A percentile compares a stretch with the other conserved stretches of the same genome.
Conservation (phyloP, 306 rosid genomes). For the Sindora glabra region DNA sequence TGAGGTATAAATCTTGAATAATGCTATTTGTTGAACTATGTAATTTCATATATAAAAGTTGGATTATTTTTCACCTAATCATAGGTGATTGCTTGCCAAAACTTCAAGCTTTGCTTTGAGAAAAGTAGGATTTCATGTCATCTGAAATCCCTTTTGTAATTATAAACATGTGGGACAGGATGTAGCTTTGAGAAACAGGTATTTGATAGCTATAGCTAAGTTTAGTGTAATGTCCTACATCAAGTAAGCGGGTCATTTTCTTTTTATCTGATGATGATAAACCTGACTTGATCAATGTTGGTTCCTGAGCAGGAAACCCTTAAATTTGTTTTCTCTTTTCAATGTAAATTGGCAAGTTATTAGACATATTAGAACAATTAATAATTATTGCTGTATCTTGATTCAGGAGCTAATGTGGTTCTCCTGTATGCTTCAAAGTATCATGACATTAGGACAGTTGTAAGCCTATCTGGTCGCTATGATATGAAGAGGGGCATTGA, state of each 20-base stretch:
- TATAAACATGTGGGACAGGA: too few relatives aligned
- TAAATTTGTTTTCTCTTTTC: too few relatives aligned
- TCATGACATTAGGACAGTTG: constrained; percentile 45
- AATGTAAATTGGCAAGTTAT: too few relatives aligned
- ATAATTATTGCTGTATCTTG: constrained; percentile 5
- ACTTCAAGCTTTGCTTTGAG: too few relatives aligned
- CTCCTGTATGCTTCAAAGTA: constrained; percentile 69
- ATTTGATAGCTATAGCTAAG: too few relatives aligned
- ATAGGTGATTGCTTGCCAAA: background rate
- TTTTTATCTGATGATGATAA: too few relatives aligned
- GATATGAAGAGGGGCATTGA: constrained; percentile 46
- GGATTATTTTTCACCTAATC: background rate
- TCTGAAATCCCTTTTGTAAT: background rate
- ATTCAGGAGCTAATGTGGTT: constrained; percentile 65
- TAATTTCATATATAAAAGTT: background rate
- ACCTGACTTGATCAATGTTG: too few relatives aligned
- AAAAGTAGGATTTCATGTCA: background rate
- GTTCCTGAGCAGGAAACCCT: too few relatives aligned
- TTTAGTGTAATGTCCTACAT: too few relatives aligned
- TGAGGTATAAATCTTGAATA: background rate
- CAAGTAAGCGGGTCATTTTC: too few relatives aligned
- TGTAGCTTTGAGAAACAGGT: too few relatives aligned
- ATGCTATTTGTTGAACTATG: background rate
- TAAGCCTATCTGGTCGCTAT: constrained; percentile 73
- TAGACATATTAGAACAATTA: background rate